These are phyloP conservation scores for Pelagomonas calceolata DNA, from an alignment of 108 stramenopile species.

Conservation along the genomic window DNA sequence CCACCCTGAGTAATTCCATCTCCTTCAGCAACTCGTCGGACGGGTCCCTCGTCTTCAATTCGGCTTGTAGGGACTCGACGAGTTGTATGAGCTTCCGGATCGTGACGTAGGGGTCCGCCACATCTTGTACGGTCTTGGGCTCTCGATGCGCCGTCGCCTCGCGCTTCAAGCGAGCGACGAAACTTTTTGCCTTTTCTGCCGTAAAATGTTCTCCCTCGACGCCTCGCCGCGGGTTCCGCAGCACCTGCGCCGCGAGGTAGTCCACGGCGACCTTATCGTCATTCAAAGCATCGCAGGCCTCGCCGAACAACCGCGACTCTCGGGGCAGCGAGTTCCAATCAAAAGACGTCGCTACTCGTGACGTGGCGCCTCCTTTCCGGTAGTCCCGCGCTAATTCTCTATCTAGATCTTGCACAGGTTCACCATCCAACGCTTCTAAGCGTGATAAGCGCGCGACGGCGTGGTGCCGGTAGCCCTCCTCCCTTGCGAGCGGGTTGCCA, in stretches of 20 bases:
- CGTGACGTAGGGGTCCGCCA: constrained; percentile 12
- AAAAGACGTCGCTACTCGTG: not conserved
- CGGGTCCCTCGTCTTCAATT: constrained; percentile 5
- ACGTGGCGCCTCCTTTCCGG: not conserved
- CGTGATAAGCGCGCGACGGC: constrained; percentile 7
- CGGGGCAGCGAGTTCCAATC: not conserved
- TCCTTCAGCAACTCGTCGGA: constrained; percentile 6
- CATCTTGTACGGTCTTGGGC: too few species aligned
- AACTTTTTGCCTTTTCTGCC: too few species aligned
- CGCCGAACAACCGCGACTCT: constrained; percentile 8
- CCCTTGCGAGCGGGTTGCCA: constrained; percentile 16
- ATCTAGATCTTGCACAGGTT: constrained; percentile 11
- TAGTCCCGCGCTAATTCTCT: constrained; percentile 12
- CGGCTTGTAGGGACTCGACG: constrained; percentile 3
- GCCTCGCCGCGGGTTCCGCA: too few species aligned
- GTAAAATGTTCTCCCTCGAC: too few species aligned
- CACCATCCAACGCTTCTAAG: constrained; percentile 15
- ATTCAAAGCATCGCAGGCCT: constrained; percentile 12
- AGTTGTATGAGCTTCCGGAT: constrained; percentile 7
- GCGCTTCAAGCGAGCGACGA: constrained; percentile 9
- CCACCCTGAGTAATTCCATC: constrained; percentile 5
- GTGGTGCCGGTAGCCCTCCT: constrained; percentile 16
- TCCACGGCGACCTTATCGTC: constrained; percentile 11
- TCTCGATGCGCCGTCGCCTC: not conserved
- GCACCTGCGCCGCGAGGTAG: not conserved